These are phyloP conservation scores for Solidago caesia DNA, from an alignment of 129 eudicot species.

Conservation along the genomic window DNA sequence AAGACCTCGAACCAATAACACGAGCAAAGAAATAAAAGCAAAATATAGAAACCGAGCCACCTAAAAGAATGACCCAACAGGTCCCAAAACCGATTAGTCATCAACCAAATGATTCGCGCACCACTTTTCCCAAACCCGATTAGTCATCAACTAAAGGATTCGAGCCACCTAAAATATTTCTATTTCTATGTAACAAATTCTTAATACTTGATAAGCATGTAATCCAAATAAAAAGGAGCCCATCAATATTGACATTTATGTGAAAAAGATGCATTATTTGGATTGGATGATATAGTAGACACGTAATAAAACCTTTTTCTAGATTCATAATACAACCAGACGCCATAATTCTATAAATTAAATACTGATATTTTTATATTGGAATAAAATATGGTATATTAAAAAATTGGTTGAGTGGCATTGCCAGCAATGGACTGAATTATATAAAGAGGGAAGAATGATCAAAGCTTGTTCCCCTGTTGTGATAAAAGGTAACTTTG, in stretches of 20 bases:
- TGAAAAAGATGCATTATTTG: background rate
- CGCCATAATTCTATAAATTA: constrained; percentile 1
- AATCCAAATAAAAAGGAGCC: background rate
- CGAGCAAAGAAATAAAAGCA: too few species aligned
- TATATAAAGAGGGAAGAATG: constrained; percentile 49
- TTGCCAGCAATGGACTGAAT: constrained; percentile 38
- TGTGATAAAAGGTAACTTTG: constrained; percentile 52
- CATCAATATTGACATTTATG: constrained; percentile 15
- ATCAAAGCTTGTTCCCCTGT: constrained; percentile 72
- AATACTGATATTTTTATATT: background rate
- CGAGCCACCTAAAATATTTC: too few species aligned
- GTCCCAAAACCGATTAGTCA: too few species aligned
- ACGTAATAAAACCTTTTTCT: background rate
- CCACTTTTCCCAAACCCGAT: too few species aligned
- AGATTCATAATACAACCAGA: background rate
- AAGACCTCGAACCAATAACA: too few species aligned
- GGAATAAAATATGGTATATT: constrained; percentile 9
- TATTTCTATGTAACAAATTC: background rate
- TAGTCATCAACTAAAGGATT: too few species aligned
- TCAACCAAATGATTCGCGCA: too few species aligned
- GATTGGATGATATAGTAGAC: constrained; percentile 12
- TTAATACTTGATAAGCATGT: background rate
- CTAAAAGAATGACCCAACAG: too few species aligned
- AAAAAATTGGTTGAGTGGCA: constrained; percentile 31
- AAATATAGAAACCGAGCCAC: too few species aligned